phyloP scores from a whole-genome alignment of 2,329 filamentous ascomycete genomes.

The Lojkania enalia region DNA sequence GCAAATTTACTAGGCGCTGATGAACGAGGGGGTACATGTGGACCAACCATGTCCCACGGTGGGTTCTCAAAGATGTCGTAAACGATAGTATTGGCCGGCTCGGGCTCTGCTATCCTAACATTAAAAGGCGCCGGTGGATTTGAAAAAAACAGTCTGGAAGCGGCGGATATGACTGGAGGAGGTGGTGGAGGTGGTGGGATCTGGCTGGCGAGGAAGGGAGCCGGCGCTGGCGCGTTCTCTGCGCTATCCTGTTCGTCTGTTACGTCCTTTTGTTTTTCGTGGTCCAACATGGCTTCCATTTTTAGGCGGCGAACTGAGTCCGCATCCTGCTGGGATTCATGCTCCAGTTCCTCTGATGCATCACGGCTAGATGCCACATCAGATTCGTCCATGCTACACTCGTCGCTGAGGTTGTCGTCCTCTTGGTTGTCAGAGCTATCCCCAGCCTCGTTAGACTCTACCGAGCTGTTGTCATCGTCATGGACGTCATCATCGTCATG shows the following conservation, averaged over 20 bases:
- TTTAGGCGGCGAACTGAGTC: conserved; percentile 10
- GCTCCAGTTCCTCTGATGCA: not conserved
- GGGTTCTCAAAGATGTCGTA: no score
- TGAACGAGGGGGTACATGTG: not conserved
- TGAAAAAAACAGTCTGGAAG: no score
- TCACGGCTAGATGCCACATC: conserved; percentile 1
- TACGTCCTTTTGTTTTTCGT: conserved; percentile 3
- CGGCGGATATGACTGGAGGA: no score
- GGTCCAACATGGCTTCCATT: conserved; percentile 11
- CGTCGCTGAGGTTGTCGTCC: not conserved
- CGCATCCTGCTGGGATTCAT: not conserved
- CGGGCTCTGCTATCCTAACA: no score
- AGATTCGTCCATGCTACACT: conserved; percentile 6
- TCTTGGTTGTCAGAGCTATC: not conserved
- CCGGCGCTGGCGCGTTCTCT: no score
- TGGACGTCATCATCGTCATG: conserved; percentile 3
- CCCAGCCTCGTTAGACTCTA: conserved; percentile 1
- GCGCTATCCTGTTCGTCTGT: no score
- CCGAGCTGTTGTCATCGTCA: conserved; percentile 1
- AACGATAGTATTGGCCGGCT: no score
- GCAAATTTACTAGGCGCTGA: conserved; percentile 7
- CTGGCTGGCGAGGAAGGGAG: no score
- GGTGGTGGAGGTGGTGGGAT: no score
- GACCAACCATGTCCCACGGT: no score
- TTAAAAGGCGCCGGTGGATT: no score